phyloP scores from a whole-genome alignment of 768 basidiomycete genomes.

The Amanita exitialis region DNA sequence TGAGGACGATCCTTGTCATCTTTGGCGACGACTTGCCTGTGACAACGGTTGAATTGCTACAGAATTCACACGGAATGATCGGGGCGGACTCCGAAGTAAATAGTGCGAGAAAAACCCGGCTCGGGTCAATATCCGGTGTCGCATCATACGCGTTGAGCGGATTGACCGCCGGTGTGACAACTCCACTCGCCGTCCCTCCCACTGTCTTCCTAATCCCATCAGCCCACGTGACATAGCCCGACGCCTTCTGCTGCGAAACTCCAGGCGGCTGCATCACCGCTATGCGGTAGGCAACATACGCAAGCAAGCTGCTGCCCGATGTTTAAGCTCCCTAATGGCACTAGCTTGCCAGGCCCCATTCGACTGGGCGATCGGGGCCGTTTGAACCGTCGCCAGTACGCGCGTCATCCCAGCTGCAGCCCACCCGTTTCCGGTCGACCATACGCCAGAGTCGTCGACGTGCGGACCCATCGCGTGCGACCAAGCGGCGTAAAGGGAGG shows the following conservation, averaged over 20 bases:
- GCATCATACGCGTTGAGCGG: no score
- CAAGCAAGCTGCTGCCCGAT: no score
- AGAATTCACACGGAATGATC: no score
- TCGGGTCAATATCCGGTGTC: constrained; percentile 5
- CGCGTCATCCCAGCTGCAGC: constrained; percentile 60
- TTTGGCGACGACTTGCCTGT: no score
- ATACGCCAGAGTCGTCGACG: constrained; percentile 26
- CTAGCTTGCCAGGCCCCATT: constrained; percentile 12
- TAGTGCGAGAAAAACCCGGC: constrained; percentile 19
- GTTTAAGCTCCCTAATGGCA: constrained; percentile 21
- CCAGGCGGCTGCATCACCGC: no score
- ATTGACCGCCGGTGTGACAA: no score
- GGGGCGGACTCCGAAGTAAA: constrained; percentile 21
- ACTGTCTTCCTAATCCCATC: constrained; percentile 18
- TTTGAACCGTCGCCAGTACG: constrained; percentile 37
- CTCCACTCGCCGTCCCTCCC: no score
- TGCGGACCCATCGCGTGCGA: constrained; percentile 32
- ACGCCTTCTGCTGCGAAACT: constrained; percentile 1
- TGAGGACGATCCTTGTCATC: no score
- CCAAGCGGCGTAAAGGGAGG: no score
- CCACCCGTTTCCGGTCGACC: constrained; percentile 60
- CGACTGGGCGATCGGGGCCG: constrained; percentile 21
- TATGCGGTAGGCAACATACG: no score
- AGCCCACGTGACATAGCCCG: constrained; percentile 15
- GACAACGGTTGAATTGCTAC: no score